Conservation (phyloP, 306 rosid genomes). For the Trifolium pratense region DNA sequence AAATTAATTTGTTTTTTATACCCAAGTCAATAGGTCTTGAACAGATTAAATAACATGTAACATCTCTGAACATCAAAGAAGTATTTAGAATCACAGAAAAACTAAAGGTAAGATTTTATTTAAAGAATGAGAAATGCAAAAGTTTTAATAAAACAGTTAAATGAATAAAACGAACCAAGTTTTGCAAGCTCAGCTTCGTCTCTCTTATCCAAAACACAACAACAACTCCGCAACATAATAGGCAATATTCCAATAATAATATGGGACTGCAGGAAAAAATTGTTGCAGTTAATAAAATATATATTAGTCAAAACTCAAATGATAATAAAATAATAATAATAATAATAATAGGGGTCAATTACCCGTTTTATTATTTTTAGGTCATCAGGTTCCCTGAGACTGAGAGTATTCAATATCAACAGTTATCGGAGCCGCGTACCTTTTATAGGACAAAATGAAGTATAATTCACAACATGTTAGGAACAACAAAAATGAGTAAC, state of each 20-base stretch:
- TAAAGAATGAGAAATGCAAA: constrained; percentile 3
- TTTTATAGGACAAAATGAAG: constrained; percentile 37
- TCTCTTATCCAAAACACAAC: constrained; percentile 70
- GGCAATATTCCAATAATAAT: constrained; percentile 83
- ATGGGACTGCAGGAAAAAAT: constrained; percentile 44
- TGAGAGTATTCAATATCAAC: constrained; percentile 71
- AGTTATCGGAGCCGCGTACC: constrained; percentile 79
- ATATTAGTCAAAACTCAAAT: constrained; percentile 26
- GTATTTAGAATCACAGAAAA: constrained; percentile 32
- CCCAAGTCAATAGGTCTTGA: not conserved
- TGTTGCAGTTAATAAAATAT: constrained; percentile 21
- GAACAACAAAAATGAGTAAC: constrained; percentile 23
- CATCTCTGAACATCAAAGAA: constrained; percentile 19
- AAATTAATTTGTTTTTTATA: not conserved
- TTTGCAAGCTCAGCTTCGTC: constrained; percentile 85
- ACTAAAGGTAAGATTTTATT: not conserved
- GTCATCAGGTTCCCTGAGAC: constrained; percentile 56
- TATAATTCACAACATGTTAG: constrained; percentile 4
- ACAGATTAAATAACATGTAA: constrained; percentile 11
- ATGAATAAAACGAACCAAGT: constrained; percentile 58
- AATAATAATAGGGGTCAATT: constrained; percentile 11
- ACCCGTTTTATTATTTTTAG: constrained; percentile 52
- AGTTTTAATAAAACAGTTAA: not conserved
- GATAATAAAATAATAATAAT: not conserved
- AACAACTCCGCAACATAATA: constrained; percentile 79